Percentiles rank a stretch among this genome's conserved stretches.
phyloP scores from a whole-genome alignment of 75 land plant genomes.

The Sequoia sempervirens region DNA sequence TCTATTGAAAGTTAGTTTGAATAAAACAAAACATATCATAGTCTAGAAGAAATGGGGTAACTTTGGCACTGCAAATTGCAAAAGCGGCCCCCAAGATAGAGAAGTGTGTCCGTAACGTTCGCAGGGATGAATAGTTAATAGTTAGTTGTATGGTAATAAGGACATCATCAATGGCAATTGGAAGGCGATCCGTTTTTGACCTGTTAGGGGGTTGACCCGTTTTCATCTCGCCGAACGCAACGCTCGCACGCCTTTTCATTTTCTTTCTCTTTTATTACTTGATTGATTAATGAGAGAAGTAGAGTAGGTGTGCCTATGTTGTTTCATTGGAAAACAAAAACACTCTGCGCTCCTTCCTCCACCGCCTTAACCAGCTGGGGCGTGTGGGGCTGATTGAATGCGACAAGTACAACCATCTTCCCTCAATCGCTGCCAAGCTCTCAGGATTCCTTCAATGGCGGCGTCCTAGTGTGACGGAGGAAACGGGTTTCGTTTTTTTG shows the following conservation, averaged over 20 bases:
- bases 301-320: too few relatives aligned
- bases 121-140: not conserved
- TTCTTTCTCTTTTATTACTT: too few relatives aligned
- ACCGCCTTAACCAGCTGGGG: not conserved
- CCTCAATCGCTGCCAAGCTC: too few relatives aligned
- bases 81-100: not conserved
- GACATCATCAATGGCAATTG: too few relatives aligned
- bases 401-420: not conserved
- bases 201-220: not conserved
- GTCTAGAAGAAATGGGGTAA: not conserved
- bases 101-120: not conserved
- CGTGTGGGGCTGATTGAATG: not conserved
- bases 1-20: too few relatives aligned
- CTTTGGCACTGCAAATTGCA: not conserved
- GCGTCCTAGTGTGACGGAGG: not conserved
- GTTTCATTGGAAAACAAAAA: not conserved
- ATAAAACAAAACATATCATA: not conserved
- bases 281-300: too few relatives aligned
- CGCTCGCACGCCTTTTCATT: not conserved
- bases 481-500: too few relatives aligned
- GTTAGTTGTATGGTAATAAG: too few relatives aligned
- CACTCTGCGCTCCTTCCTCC: not conserved
- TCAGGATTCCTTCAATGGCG: not conserved
- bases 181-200: not conserved
- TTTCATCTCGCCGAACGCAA: not conserved